phyloP scores from a whole-genome alignment of 2,329 filamentous ascomycete genomes.

The Aspergillus sp. region DNA sequence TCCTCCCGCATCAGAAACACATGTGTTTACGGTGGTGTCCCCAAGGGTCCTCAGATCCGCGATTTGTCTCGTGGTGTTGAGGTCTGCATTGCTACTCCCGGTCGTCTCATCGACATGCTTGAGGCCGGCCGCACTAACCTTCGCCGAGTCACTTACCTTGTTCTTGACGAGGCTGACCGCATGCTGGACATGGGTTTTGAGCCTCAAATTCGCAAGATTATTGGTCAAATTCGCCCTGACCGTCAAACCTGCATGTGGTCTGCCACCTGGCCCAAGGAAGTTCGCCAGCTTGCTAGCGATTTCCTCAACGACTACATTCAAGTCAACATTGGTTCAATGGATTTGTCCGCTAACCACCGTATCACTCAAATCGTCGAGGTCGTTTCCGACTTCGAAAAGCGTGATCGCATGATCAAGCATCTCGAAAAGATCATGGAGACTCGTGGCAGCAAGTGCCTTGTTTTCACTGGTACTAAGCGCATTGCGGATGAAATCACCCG shows the following conservation, averaged over 20 bases:
- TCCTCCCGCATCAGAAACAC: constrained; percentile 98
- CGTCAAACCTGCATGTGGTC: constrained; percentile 99
- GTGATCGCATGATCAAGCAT: constrained; percentile 95
- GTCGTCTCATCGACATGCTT: constrained; percentile 97
- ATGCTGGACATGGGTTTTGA: constrained; percentile 99
- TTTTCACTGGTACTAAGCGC: constrained; percentile 85
- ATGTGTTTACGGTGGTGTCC: constrained; percentile 98
- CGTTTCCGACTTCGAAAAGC: constrained; percentile 94
- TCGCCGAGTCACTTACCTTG: constrained; percentile 94
- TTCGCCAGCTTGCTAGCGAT: constrained; percentile 84
- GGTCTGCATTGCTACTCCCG: constrained; percentile 97
- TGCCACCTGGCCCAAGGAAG: constrained; percentile 98
- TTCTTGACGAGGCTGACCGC: constrained; percentile 97
- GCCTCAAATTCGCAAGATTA: constrained; percentile 98
- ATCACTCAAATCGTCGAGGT: constrained; percentile 98
- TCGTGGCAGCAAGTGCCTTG: constrained; percentile 90
- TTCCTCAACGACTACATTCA: constrained; percentile 97
- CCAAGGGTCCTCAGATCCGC: constrained; percentile 94
- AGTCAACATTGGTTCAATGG: constrained; percentile 97
- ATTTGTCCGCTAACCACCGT: constrained; percentile 93
- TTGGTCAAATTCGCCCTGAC: constrained; percentile 94
- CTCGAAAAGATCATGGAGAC: constrained; percentile 97
- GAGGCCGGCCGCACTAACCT: constrained; percentile 98
- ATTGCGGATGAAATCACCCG: constrained; percentile 97
- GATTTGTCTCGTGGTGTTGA: constrained; percentile 94